These are phyloP conservation scores for Tuctoria greenei DNA, from an alignment of 176 grass and related monocot species.

Conservation along the genomic window DNA sequence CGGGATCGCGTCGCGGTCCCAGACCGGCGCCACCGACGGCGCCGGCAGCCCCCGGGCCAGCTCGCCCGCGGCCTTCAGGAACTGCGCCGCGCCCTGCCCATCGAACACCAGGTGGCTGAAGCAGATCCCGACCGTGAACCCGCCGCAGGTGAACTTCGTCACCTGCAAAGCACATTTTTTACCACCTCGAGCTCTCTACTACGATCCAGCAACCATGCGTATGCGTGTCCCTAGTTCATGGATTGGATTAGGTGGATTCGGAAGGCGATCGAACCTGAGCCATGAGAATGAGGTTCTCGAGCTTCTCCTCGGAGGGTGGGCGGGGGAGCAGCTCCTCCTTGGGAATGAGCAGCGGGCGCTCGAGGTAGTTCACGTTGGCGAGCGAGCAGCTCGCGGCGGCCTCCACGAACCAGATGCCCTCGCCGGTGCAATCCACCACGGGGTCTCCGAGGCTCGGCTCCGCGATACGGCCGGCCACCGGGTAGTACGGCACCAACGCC, in stretches of 20 bases:
- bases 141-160: slow-evolving; percentile 82
- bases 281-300: slow-evolving; percentile 72
- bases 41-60: slow-evolving; percentile 53
- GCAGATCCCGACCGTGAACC: slow-evolving; percentile 71
- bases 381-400: slow-evolving; percentile 61
- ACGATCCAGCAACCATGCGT: background rate
- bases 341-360: slow-evolving; percentile 71
- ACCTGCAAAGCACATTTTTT: slow-evolving; percentile 48
- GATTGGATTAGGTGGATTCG: background rate
- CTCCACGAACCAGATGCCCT: slow-evolving; percentile 75
- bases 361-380: slow-evolving; percentile 70
- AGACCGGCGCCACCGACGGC: slow-evolving; percentile 48
- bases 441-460: slow-evolving; percentile 43
- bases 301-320: slow-evolving; percentile 49
- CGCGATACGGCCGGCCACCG: slow-evolving; percentile 56
- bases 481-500: slow-evolving; percentile 73
- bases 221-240: no score
- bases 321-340: slow-evolving; percentile 70
- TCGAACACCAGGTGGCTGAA: slow-evolving; percentile 90
- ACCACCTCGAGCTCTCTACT: background rate
- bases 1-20: slow-evolving; percentile 58
- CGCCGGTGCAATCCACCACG: slow-evolving; percentile 51
- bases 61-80: slow-evolving; percentile 61
- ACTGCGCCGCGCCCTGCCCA: slow-evolving; percentile 62
- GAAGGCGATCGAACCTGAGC: slow-evolving; percentile 52